Base-by-base conservation (phyloP, 768 basidiomycete species). In the Mycena latifolia region DNA sequence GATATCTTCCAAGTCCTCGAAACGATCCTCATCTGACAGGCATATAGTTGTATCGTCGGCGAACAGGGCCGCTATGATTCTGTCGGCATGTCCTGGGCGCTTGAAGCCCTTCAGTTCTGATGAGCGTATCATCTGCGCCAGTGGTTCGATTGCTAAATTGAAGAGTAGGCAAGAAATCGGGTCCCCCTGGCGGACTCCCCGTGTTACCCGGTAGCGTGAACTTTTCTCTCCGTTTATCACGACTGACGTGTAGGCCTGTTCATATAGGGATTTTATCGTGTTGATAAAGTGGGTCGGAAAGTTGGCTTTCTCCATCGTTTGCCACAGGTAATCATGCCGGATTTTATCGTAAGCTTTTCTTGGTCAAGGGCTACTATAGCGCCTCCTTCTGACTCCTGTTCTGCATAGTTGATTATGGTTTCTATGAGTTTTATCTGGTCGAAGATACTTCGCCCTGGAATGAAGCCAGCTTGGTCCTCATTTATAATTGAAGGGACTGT, bases 21-120 rank as follows among this genome's bases (percentile, higher is more conserved):
- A 76, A 8, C 69, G 51, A 52, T 84, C 81, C 0, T 61, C 12
- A 43, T 74, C 69, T 3, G 69, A 69, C 0, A 85, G 76, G 66
- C 73, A 81, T 0, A 76, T 75, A 1, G 77, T 77, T 10, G 81
- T 83, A 65, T 84, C 81, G 63, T 84, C 80, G 0, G 82, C 80
- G 63, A 82, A 85, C 0, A 84, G 76, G 0, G 71, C 75, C 2
- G 71, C 69, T 0, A 80, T 75, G 0, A 82, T 53, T n/a, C 66
- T 39, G 27, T 78, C 71, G 0, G 7, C 24, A 0, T 35, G 15
- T 2, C 66, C 74, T 2, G 58, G 57, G 12, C 75, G 71, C 52
- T 66, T 11, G 4, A 77, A 71, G 1, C 80, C 78, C 54, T 71
- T 47, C 22, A 82, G 60, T 2, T 60, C 45, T 0, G 80, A 80